Evolutionary conservation across 257 asterid species (phyloP).

Genomic region (Solanum bulbocastanum): DNA sequence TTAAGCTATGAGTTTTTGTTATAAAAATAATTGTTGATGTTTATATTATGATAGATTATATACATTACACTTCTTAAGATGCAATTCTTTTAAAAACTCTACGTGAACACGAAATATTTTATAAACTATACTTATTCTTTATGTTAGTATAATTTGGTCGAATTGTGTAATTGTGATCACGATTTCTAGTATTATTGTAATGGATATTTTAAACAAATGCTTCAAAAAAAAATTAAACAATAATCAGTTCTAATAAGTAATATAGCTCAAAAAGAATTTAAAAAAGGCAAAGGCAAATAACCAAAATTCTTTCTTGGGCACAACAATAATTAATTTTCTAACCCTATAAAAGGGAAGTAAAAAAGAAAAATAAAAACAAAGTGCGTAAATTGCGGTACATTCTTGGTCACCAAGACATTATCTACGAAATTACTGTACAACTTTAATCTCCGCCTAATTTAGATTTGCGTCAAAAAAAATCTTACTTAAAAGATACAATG

Average conservation of each 20-base stretch:
- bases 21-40: background rate
- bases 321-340: background rate
- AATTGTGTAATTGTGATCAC: background rate
- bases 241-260: background rate
- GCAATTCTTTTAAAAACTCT: fast-evolving
- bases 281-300: background rate
- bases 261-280: background rate
- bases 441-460: background rate
- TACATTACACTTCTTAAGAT: background rate
- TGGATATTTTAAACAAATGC: background rate
- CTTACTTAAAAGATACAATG: fast-evolving
- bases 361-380: background rate
- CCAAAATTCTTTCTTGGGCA: background rate
- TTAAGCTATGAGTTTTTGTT: fast-evolving
- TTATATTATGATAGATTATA: background rate
- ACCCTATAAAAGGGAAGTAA: background rate
- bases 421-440: background rate
- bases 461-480: background rate
- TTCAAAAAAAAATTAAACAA: background rate
- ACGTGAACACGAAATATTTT: background rate
- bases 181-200: background rate
- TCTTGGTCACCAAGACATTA: background rate
- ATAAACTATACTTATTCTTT: background rate
- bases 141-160: background rate
- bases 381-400: background rate